phyloP scores from a whole-genome alignment of 2,329 filamentous ascomycete species.

The Fusarium citri region DNA sequence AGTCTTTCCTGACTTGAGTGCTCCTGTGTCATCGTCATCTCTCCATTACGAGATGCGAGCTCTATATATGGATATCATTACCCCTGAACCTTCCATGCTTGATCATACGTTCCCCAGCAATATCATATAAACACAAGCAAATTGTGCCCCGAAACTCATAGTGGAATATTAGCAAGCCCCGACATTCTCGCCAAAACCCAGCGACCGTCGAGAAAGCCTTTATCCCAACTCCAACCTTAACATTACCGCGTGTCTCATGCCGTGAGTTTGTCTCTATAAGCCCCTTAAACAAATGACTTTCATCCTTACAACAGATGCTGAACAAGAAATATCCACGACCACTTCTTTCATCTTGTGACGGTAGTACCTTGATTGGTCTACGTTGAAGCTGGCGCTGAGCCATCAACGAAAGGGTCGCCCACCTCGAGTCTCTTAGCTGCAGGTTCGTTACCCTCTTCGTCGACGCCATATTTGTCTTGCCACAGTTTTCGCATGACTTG shows the following conservation, averaged over 20 bases:
- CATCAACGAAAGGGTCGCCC: slow-evolving; percentile 56
- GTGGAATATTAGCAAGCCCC: not conserved
- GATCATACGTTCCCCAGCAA: slow-evolving; percentile 32
- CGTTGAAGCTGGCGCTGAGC: slow-evolving; percentile 30
- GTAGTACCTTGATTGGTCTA: slow-evolving; percentile 12
- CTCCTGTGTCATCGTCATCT: slow-evolving; percentile 20
- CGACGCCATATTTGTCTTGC: slow-evolving; percentile 69
- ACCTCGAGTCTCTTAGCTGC: slow-evolving; percentile 66
- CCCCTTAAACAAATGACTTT: slow-evolving; percentile 13
- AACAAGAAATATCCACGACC: not conserved
- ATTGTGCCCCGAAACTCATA: slow-evolving; percentile 19
- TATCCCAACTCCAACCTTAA: slow-evolving; percentile 1
- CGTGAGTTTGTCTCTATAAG: not conserved
- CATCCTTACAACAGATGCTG: slow-evolving; percentile 14
- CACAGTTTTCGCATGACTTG: slow-evolving; percentile 82
- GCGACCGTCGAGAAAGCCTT: not conserved
- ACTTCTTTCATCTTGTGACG: slow-evolving; percentile 17
- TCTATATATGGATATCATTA: slow-evolving; percentile 41
- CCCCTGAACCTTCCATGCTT: slow-evolving; percentile 11
- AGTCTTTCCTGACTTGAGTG: slow-evolving; percentile 17
- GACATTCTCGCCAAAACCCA: slow-evolving; percentile 3
- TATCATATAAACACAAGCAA: slow-evolving; percentile 17
- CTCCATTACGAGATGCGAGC: slow-evolving; percentile 28
- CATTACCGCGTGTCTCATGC: slow-evolving; percentile 23
- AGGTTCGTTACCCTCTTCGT: slow-evolving; percentile 57